These are phyloP conservation scores for Dalechampia spathulata DNA, from an alignment of 441 rosid genomes.

Conservation along the genomic window DNA sequence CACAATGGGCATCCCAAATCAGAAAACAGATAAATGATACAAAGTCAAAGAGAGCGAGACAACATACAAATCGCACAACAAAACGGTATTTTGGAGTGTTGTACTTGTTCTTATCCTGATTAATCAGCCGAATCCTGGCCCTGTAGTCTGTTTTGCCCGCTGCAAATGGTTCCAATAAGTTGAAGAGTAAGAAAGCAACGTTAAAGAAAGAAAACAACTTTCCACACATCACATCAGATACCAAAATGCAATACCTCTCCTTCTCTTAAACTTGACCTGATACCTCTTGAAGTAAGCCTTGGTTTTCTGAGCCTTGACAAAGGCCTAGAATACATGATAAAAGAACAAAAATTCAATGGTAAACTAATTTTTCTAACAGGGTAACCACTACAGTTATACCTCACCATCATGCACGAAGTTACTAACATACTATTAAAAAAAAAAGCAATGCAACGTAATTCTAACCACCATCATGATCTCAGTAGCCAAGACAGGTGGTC, in stretches of 20 bases:
- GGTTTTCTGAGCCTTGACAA: constrained; percentile 60
- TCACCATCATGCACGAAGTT: too few relatives aligned
- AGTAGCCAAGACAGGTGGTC: too few relatives aligned
- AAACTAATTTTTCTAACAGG: too few relatives aligned
- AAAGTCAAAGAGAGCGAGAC: neutral
- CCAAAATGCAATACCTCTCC: constrained; percentile 52
- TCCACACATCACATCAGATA: neutral
- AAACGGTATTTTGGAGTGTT: constrained; percentile 88
- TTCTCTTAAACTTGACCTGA: constrained; percentile 89
- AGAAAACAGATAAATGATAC: neutral
- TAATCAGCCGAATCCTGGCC: constrained; percentile 83
- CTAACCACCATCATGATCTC: too few relatives aligned
- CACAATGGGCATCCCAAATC: neutral
- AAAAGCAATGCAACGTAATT: too few relatives aligned
- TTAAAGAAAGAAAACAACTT: neutral
- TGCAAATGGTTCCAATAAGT: constrained; percentile 18
- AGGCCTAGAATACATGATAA: constrained; percentile 34
- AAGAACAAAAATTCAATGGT: too few relatives aligned
- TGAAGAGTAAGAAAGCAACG: neutral
- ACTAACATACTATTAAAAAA: too few relatives aligned
- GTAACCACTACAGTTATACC: too few relatives aligned
- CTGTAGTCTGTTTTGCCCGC: constrained; percentile 90
- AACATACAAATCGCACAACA: constrained; percentile 67
- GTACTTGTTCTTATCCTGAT: constrained; percentile 93
- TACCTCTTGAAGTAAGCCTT: constrained; percentile 80